Conservation (phyloP, 2,329 filamentous ascomycete genomes). For the Calonectria fujianensis region DNA sequence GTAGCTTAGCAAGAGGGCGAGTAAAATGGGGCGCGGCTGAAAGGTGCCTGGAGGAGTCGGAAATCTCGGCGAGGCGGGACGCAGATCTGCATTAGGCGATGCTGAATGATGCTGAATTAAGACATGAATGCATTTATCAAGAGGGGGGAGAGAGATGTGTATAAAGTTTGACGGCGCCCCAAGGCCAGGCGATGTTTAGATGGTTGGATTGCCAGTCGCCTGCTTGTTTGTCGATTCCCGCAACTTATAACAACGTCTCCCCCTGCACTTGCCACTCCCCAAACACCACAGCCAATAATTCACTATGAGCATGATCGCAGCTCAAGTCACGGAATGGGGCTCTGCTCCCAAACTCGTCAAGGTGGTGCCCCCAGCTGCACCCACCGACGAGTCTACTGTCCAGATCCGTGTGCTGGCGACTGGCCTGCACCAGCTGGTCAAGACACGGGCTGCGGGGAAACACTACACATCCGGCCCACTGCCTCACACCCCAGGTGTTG, state of each 20-base stretch:
- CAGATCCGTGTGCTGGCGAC: conserved; percentile 72
- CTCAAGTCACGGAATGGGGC: conserved; percentile 64
- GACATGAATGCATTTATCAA: neutral
- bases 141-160: conserved; percentile 1
- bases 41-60: conserved; percentile 14
- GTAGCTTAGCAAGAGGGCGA: conserved; percentile 28
- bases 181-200: neutral
- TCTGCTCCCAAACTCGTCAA: conserved; percentile 53
- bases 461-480: conserved; percentile 71
- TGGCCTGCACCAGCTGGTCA: conserved; percentile 73
- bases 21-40: conserved; percentile 27
- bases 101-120: conserved; percentile 31
- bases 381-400: conserved; percentile 60
- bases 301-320: conserved; percentile 60
- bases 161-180: conserved; percentile 23
- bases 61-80: conserved; percentile 24
- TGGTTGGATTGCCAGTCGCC: neutral
- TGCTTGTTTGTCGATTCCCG: neutral
- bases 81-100: conserved; percentile 23
- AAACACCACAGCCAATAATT: neutral
- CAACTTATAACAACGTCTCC: neutral
- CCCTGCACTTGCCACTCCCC: neutral
- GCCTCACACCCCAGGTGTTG: conserved; percentile 71
- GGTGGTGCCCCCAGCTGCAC: conserved; percentile 60
- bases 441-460: conserved; percentile 70